A percentile compares a stretch with the other conserved stretches of the same genome.
These are phyloP conservation scores for Solanum chacoense DNA, from an alignment of 305 asterid species.

Conservation along the genomic window DNA sequence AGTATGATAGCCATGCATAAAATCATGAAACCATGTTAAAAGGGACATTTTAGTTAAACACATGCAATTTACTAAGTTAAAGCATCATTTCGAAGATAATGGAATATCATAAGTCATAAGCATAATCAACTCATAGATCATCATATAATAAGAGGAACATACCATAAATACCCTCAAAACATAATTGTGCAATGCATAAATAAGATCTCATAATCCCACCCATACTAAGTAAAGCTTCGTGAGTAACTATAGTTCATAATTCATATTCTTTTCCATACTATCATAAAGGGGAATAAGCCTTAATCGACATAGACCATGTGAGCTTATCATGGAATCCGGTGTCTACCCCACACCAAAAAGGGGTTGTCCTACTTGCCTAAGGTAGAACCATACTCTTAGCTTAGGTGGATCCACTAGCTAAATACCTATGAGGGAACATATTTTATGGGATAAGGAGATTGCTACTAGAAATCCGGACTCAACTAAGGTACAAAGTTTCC, in stretches of 20 bases:
- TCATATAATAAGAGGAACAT: not conserved
- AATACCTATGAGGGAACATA: not conserved
- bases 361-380: not conserved
- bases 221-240: not conserved
- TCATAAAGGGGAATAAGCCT: not conserved
- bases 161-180: not conserved
- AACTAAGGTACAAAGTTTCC: not conserved
- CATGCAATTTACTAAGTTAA: not conserved
- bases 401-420: not conserved
- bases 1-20: not conserved
- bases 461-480: not conserved
- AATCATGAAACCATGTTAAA: not conserved
- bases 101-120: not conserved
- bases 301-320: not conserved
- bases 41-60: not conserved
- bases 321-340: not conserved
- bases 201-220: not conserved
- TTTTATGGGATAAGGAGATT: not conserved
- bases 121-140: not conserved
- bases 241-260: not conserved
- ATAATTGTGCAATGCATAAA: not conserved
- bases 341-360: not conserved
- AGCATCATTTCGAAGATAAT: no score
- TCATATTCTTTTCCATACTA: not conserved
- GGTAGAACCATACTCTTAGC: not conserved